A percentile compares a stretch with the other conserved stretches of the same genome.
These are phyloP conservation scores for Tillandsia fasciculata DNA, from an alignment of 176 grass and related monocot species.

Conservation along the genomic window DNA sequence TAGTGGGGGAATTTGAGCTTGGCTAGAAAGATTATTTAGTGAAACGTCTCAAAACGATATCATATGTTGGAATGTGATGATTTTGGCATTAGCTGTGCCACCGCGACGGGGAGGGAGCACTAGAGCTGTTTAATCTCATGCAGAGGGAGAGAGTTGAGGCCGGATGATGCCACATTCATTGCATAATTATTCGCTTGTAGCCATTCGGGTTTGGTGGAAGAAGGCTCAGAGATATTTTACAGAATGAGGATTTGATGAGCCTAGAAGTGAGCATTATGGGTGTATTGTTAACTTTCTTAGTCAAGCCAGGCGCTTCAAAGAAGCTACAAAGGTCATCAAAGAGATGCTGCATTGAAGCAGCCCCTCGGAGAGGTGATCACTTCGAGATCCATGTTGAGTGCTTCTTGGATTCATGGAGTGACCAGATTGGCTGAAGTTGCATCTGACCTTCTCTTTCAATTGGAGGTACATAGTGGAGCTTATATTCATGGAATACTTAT, in stretches of 20 bases:
- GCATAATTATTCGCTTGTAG: constrained; percentile 11
- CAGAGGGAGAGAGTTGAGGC: not conserved
- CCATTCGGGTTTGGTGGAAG: constrained; percentile 20
- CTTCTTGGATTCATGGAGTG: constrained; percentile 19
- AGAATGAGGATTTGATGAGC: constrained; percentile 7
- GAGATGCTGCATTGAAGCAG: not conserved
- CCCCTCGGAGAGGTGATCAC: constrained; percentile 9
- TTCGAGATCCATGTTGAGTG: constrained; percentile 17
- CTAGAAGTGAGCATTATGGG: constrained; percentile 13
- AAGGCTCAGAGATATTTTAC: constrained; percentile 8
- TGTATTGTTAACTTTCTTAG: constrained; percentile 15
- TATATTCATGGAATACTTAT: constrained; percentile 22
- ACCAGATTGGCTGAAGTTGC: constrained; percentile 8
- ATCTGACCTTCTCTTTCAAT: constrained; percentile 1
- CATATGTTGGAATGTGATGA: constrained; percentile 24
- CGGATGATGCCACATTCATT: constrained; percentile 18
- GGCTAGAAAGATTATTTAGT: constrained; percentile 18
- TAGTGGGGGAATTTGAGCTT: constrained; percentile 6
- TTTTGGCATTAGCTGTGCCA: constrained; percentile 20
- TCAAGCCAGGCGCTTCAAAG: constrained; percentile 6
- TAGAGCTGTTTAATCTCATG: constrained; percentile 13
- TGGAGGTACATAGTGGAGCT: constrained; percentile 12
- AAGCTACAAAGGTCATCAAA: constrained; percentile 8
- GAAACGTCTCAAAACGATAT: not conserved
- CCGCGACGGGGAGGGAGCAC: constrained; percentile 7